Conservation (phyloP, 2,329 filamentous ascomycete genomes). For the Pseudogymnoascus sp. region DNA sequence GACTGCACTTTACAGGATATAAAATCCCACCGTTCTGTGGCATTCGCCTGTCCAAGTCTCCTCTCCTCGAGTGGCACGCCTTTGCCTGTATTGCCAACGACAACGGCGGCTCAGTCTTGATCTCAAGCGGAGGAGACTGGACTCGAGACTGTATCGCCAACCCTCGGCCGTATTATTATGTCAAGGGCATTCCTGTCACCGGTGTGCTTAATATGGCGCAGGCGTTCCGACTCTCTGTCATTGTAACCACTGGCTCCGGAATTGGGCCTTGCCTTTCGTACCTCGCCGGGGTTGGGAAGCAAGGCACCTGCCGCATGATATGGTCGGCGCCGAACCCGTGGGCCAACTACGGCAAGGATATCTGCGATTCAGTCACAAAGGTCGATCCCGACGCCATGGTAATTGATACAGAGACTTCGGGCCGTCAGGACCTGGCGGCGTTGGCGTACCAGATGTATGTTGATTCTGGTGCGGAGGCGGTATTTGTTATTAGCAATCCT, state of each 20-base stretch:
- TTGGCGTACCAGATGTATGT: constrained; percentile 27
- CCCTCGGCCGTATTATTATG: constrained; percentile 45
- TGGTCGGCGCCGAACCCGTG: constrained; percentile 32
- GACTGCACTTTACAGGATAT: constrained; percentile 44
- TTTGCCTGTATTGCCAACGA: constrained; percentile 51
- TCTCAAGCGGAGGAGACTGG: constrained; percentile 54
- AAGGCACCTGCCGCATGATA: constrained; percentile 27
- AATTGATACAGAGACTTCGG: constrained; percentile 29
- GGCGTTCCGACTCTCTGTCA: constrained; percentile 30
- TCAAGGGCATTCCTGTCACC: constrained; percentile 42
- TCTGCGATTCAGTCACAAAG: constrained; percentile 27
- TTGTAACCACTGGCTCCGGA: constrained; percentile 34
- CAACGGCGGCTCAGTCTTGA: constrained; percentile 45
- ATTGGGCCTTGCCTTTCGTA: constrained; percentile 33
- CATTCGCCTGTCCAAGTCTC: constrained; percentile 41
- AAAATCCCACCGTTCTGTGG: constrained; percentile 36
- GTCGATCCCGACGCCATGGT: constrained; percentile 31
- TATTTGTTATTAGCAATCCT: constrained; percentile 33
- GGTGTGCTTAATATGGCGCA: constrained; percentile 32
- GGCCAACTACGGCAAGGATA: constrained; percentile 30
- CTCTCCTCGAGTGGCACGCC: constrained; percentile 49
- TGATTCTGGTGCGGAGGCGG: constrained; percentile 31
- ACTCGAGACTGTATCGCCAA: constrained; percentile 44
- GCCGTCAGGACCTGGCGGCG: constrained; percentile 30
- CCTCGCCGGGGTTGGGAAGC: constrained; percentile 16